phyloP scores from a whole-genome alignment of 495 filamentous ascomycete species.

The Penicillium atrosanguineum region DNA sequence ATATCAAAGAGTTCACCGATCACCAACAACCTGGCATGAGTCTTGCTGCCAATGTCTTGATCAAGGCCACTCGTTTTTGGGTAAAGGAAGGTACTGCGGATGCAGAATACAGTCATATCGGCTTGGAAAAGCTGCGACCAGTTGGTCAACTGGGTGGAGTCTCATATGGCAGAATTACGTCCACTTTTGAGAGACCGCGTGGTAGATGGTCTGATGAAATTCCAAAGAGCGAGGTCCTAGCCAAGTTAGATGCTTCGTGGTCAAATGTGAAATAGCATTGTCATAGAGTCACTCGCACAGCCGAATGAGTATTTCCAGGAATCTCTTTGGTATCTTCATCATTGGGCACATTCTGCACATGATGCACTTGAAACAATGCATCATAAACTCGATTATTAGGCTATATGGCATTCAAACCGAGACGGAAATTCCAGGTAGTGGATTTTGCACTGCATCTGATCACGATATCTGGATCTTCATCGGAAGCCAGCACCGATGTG shows the following conservation, averaged over 20 bases:
- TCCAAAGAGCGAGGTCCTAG: slow-evolving; percentile 41
- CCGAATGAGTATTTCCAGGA: too few relatives aligned
- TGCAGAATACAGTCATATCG: slow-evolving; percentile 65
- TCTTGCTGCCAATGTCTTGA: slow-evolving; percentile 63
- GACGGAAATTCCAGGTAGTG: too few relatives aligned
- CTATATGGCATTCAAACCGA: too few relatives aligned
- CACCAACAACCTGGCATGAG: slow-evolving; percentile 60
- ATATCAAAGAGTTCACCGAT: slow-evolving; percentile 69
- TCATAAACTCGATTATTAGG: too few relatives aligned
- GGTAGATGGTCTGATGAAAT: slow-evolving; percentile 58
- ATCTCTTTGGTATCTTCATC: too few relatives aligned
- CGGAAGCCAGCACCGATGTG: too few relatives aligned
- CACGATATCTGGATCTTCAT: too few relatives aligned
- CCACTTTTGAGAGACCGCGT: slow-evolving; percentile 67
- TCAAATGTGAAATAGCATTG: not conserved
- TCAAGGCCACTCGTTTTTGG: slow-evolving; percentile 84
- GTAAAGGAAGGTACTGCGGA: slow-evolving; percentile 77
- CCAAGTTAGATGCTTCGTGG: slow-evolving; percentile 36
- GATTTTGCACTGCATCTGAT: too few relatives aligned
- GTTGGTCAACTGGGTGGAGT: slow-evolving; percentile 76
- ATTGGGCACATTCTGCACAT: too few relatives aligned
- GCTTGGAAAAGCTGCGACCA: slow-evolving; percentile 66
- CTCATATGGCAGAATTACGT: slow-evolving; percentile 63
- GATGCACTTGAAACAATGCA: too few relatives aligned
- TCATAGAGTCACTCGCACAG: not conserved